phyloP scores from a whole-genome alignment of 495 filamentous ascomycete species.

The Aspergillus leporis region DNA sequence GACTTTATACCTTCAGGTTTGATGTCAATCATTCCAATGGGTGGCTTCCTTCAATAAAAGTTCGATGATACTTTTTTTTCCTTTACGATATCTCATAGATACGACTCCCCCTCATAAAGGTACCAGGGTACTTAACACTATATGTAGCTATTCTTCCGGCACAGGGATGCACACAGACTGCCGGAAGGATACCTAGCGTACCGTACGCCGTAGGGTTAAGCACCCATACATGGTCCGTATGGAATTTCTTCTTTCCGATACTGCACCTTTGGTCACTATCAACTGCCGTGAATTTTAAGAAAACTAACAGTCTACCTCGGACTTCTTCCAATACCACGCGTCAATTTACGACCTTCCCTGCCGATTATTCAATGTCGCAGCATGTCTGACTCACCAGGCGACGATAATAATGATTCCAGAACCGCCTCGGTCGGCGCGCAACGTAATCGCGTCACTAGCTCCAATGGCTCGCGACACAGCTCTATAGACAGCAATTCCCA shows the following conservation, averaged over 20 bases:
- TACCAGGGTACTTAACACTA: neutral
- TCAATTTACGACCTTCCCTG: neutral
- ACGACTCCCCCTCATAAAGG: no score
- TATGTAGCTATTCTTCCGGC: neutral
- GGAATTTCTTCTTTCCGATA: neutral
- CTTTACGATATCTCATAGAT: neutral
- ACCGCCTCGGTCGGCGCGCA: constrained; percentile 40
- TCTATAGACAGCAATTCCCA: constrained; percentile 28
- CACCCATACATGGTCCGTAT: neutral
- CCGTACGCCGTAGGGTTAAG: neutral
- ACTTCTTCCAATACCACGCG: neutral
- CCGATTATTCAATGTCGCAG: constrained; percentile 2
- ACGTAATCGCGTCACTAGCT: constrained; percentile 22
- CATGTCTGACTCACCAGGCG: constrained; percentile 33
- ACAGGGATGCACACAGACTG: neutral
- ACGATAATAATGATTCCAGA: constrained; percentile 45
- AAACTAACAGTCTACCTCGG: neutral
- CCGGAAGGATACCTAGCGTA: neutral
- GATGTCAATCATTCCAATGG: neutral
- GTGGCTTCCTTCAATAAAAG: no score
- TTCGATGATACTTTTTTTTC: no score
- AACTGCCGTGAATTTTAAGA: constrained; percentile 26
- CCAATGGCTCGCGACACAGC: constrained; percentile 26
- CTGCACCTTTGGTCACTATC: constrained; percentile 17
- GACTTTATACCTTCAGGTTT: neutral